Conservation (phyloP, 78 protist species). For the Paratrimastix pyriformis region DNA sequence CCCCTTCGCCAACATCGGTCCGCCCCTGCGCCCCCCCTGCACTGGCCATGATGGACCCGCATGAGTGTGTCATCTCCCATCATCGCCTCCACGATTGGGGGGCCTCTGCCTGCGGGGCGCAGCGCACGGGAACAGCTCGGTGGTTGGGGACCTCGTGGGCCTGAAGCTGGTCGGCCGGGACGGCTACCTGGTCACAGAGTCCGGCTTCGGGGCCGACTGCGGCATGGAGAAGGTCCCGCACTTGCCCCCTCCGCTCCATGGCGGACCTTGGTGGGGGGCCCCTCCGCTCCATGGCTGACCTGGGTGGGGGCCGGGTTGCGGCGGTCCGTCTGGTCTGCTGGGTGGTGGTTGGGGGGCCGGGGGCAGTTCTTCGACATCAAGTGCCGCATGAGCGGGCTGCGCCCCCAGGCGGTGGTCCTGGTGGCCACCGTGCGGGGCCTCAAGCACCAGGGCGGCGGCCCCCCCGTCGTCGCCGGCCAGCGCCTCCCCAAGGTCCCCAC, state of each 20-base stretch:
- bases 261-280: too few relatives aligned
- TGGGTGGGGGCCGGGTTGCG: too few relatives aligned
- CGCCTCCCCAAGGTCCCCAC: conserved; percentile 2
- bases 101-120: too few relatives aligned
- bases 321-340: too few relatives aligned
- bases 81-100: conserved; percentile 71
- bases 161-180: conserved; percentile 81
- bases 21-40: conserved; percentile 42
- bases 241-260: too few relatives aligned
- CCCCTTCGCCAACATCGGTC: conserved; percentile 97
- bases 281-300: too few relatives aligned
- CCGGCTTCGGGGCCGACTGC: conserved; percentile 74
- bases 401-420: conserved; percentile 70
- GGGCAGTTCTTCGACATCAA: conserved; percentile 91
- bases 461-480: conserved; percentile 57
- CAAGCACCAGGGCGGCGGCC: conserved; percentile 87
- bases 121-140: too few relatives aligned
- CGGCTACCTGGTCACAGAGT: conserved; percentile 83
- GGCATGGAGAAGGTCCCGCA: conserved; percentile 95
- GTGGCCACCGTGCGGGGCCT: conserved; percentile 88
- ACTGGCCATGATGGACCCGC: not conserved
- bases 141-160: too few relatives aligned
- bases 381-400: conserved; percentile 57
- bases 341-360: too few relatives aligned
- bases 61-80: conserved; percentile 37